Evolutionary conservation across 805 yeast species (phyloP), one percentile per base, ranked within the genome.

Genomic region (Ogataea paraovalis): DNA sequence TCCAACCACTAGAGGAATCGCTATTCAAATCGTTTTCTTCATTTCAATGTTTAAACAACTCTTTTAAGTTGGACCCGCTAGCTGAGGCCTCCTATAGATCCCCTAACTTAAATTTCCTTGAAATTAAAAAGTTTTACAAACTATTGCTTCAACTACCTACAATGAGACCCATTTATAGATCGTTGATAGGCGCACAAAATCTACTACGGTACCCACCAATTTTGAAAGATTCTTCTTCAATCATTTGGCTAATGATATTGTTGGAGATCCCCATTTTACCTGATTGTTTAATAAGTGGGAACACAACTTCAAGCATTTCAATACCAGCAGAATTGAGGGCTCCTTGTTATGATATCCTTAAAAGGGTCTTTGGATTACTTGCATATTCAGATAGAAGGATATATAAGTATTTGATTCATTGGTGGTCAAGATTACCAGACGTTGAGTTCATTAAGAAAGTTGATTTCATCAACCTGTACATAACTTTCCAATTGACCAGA

Each of bases 401-500:
- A 3, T 61, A 73, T 3, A 73, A 71, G 28, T 72, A 72, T 54
- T 57, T 85, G 23, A 72, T 78, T 2, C 73, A 75, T 49, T 66
- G 87, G 84, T 72, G 82, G 58, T 69, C 80, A 3, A 69, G 73
- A 40, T 57, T 72, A 16, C 66, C 82, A 0, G 46, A 54, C 0
- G 64, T 62, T 0, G 72, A 69, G 8, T 84, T 85, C 52, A 61
- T 63, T 9, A 58, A 63, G 2, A 82, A 83, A 54, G 76, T 89
- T 0, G 88, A 88, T 36, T 68, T 85, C 28, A 57, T 87, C 42
- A 91, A 90, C 58, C 71, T 88, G 20, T 89, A 85, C 65, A 75
- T 90, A 33, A 85, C 95, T 0, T 88, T 86, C 59, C 88, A 87
- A 40, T 69, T 91, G 46, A 76, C 82, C 37, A 72, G 80, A 49